Conservation (phyloP, 192 early-diverging fungal species). For the Backusella morwellensis region DNA sequence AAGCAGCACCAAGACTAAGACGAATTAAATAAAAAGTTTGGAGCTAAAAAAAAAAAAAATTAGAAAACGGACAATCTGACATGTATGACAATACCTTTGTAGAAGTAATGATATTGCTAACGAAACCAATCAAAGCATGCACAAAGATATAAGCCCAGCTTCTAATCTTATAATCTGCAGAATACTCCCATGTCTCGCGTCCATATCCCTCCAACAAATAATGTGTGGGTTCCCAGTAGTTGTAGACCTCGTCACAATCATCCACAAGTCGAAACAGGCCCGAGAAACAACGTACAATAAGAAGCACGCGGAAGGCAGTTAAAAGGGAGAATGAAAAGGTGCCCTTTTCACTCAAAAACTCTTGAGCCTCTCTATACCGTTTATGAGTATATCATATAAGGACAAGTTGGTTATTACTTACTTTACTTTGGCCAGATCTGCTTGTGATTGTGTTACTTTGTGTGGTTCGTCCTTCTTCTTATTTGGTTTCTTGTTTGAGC, state of each 20-base stretch:
- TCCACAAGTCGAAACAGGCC: slow-evolving; percentile 56
- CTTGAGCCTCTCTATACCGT: slow-evolving; percentile 9
- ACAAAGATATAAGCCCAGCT: slow-evolving; percentile 79
- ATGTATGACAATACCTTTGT: slow-evolving; percentile 39
- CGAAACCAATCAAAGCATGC: slow-evolving; percentile 49
- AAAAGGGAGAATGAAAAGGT: slow-evolving; percentile 25
- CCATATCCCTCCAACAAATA: slow-evolving; percentile 82
- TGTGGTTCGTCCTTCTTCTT: neutral
- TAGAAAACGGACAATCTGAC: neutral
- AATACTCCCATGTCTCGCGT: slow-evolving; percentile 97
- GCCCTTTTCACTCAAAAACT: slow-evolving; percentile 20
- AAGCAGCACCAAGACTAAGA: slow-evolving; percentile 53
- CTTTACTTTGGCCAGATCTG: neutral
- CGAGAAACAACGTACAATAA: slow-evolving; percentile 51
- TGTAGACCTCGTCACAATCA: slow-evolving; percentile 91
- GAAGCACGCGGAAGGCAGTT: slow-evolving; percentile 50
- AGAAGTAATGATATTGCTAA: slow-evolving; percentile 40
- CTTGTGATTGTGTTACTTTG: neutral
- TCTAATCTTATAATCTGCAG: slow-evolving; percentile 82
- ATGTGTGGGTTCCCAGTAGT: slow-evolving; percentile 96
- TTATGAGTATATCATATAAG: neutral
- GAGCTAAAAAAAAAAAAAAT: slow-evolving; percentile 36
- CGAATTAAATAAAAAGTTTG: slow-evolving; percentile 79
- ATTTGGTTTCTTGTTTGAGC: neutral
- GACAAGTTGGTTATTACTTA: neutral